Percentiles rank a stretch among this genome's conserved stretches.
These are phyloP conservation scores for Fusarium citri DNA, from an alignment of 2,329 filamentous ascomycete species.

Conservation along the genomic window DNA sequence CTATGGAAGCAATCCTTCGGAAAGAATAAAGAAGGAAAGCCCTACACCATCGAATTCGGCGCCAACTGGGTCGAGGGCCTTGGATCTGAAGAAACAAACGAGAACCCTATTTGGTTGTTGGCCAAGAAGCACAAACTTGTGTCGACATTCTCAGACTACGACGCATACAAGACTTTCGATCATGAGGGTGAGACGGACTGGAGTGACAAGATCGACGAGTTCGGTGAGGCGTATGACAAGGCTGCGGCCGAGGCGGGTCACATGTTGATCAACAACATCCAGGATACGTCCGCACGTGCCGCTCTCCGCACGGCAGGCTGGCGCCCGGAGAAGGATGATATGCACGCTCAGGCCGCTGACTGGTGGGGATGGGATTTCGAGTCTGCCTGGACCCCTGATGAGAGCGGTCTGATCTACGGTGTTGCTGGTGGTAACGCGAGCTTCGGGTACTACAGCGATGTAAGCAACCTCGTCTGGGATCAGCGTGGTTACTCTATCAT, in stretches of 20 bases:
- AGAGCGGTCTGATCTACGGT: constrained; percentile 66
- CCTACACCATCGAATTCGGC: constrained; percentile 71
- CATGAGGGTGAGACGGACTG: constrained; percentile 66
- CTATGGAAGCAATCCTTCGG: constrained; percentile 70
- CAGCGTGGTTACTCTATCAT: constrained; percentile 70
- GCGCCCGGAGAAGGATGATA: constrained; percentile 64
- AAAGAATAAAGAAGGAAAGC: constrained; percentile 58
- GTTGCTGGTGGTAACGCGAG: constrained; percentile 69
- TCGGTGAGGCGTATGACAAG: constrained; percentile 57
- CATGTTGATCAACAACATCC: constrained; percentile 68
- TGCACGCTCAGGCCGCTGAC: constrained; percentile 66
- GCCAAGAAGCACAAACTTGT: constrained; percentile 68
- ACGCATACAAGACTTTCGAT: constrained; percentile 69
- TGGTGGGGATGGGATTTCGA: constrained; percentile 72
- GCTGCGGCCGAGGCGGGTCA: constrained; percentile 66
- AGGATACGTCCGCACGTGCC: constrained; percentile 70
- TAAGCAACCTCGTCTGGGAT: constrained; percentile 71
- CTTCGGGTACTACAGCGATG: constrained; percentile 70
- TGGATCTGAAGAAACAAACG: constrained; percentile 45
- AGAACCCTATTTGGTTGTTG: constrained; percentile 73
- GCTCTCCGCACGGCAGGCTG: constrained; percentile 71
- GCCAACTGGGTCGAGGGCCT: constrained; percentile 69
- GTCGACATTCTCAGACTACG: constrained; percentile 69
- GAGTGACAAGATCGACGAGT: constrained; percentile 61
- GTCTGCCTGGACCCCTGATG: constrained; percentile 65